Base-by-base conservation (phyloP, 768 basidiomycete species). In the Neoboletus subvelutipes region DNA sequence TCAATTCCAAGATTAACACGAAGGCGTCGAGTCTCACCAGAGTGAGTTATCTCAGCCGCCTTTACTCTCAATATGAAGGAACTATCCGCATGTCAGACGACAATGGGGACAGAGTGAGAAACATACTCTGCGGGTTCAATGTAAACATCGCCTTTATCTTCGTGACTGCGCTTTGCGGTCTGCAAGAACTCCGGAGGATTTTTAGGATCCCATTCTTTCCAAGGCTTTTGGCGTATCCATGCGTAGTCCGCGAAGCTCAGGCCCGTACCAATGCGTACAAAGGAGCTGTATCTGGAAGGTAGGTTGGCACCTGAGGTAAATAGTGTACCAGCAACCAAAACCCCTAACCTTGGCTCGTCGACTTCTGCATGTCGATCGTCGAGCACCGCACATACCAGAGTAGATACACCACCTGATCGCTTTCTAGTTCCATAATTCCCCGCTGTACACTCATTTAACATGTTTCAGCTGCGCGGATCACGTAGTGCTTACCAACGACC, bases 21-120 rank as follows among this genome's bases (percentile, higher is more conserved):
- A 33, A 36, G 20, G 24, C 22, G 24, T 28, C 10, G 9, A n/a
- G 43, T 34, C 24, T 60, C 56, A 88, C 93, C 88, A 43, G 91
- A 81, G 11, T 80, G 74, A 2, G 85, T 85, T 51, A 98, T 92
- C 69, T 98, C 94, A 0, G 95, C 91, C 0, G 92, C 96, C 73
- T 98, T 98, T 54, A 98, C 83, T 64, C 90, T 90, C 62, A 98
- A 57, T 36, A 98, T 88, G 71, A 99, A 98, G 0, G 96, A 97
- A 63, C 95, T 97, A 57, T 48, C 20, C 47, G 33, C 41, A 37
- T 15, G 42, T 61, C 43, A 57, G 61, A 39, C 28, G 28, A 37
- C 4, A 29, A 45, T 42, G 22, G 12, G 33, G 11, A 45, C 5
- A 31, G 24, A 10, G 3, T 13, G 1, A 33, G 39, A 37, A 43